Percentiles rank a stretch among this genome's conserved stretches.
Conservation (phyloP, 768 basidiomycete species). For the Exsudoporus frostii region DNA sequence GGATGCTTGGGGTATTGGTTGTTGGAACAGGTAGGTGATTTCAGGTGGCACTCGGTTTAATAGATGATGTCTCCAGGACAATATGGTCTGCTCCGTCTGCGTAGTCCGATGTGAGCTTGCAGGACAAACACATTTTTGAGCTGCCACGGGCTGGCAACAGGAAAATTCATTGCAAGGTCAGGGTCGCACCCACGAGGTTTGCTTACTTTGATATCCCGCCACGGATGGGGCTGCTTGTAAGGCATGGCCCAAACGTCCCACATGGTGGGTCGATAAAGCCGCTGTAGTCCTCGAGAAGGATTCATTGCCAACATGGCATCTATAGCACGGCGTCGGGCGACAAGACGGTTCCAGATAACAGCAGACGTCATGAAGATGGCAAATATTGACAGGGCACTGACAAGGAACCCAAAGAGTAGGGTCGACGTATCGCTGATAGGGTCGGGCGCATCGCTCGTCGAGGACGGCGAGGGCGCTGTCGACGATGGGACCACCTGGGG, state of each 20-base stretch:
- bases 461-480: slow-evolving; percentile 1
- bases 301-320: slow-evolving; percentile 17
- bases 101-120: not conserved
- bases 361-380: slow-evolving; percentile 31
- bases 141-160: slow-evolving; percentile 25
- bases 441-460: not conserved
- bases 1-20: slow-evolving; percentile 8
- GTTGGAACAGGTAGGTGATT: slow-evolving; percentile 28
- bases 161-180: not conserved
- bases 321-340: slow-evolving; percentile 27
- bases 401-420: slow-evolving; percentile 32
- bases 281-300: not conserved
- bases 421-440: slow-evolving; percentile 18
- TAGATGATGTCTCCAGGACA: slow-evolving; percentile 24
- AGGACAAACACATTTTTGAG: slow-evolving; percentile 1
- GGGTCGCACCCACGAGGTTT: slow-evolving; percentile 19
- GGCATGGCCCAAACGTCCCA: slow-evolving; percentile 24
- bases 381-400: slow-evolving; percentile 30
- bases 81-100: slow-evolving; percentile 4
- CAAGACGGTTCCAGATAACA: slow-evolving; percentile 33
- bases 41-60: slow-evolving; percentile 21
- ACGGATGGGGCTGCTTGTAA: slow-evolving; percentile 3
- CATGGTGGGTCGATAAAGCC: slow-evolving; percentile 16
- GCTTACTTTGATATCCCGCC: slow-evolving; percentile 23
- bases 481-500: not conserved